A percentile compares a stretch with the other conserved stretches of the same genome.
Conservation (phyloP, 257 asterid species). For the Fraxinus quadrangulata region DNA sequence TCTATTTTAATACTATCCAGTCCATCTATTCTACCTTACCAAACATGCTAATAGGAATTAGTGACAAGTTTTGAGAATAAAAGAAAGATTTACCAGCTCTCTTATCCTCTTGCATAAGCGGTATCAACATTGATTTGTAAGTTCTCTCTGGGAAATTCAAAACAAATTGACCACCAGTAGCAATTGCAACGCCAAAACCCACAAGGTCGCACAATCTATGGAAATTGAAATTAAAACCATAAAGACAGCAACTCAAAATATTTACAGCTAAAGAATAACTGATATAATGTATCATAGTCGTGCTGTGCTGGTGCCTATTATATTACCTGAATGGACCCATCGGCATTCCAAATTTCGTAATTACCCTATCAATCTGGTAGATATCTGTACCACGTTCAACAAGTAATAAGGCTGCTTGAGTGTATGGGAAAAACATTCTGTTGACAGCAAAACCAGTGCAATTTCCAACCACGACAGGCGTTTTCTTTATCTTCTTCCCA, state of each 20-base stretch:
- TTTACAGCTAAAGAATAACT: neutral
- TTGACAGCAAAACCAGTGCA: constrained; percentile 98
- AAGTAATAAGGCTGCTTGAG: constrained; percentile 82
- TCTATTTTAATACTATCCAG: too few relatives aligned
- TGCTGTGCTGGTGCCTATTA: neutral
- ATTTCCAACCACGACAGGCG: constrained; percentile 93
- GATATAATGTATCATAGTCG: neutral
- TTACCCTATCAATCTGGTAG: constrained; percentile 70
- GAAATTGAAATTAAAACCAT: constrained; percentile 10
- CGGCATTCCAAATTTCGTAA: constrained; percentile 92
- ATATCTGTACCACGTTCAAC: constrained; percentile 87
- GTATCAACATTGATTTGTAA: constrained; percentile 80
- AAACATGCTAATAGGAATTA: neutral
- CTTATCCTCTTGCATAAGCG: constrained; percentile 90
- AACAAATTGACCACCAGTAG: constrained; percentile 79
- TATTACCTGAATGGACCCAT: constrained; percentile 96
- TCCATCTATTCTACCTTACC: neutral
- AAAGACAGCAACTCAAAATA: constrained; percentile 6
- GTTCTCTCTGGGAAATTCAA: constrained; percentile 80
- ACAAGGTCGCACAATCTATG: constrained; percentile 83
- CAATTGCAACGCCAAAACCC: constrained; percentile 87
- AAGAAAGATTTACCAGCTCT: constrained; percentile 60
- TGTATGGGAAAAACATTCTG: constrained; percentile 93
- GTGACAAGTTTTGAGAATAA: neutral
- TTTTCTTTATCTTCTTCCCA: constrained; percentile 89